These are phyloP conservation scores for Poa annua DNA, from an alignment of 176 grass and related monocot species.

Conservation along the genomic window DNA sequence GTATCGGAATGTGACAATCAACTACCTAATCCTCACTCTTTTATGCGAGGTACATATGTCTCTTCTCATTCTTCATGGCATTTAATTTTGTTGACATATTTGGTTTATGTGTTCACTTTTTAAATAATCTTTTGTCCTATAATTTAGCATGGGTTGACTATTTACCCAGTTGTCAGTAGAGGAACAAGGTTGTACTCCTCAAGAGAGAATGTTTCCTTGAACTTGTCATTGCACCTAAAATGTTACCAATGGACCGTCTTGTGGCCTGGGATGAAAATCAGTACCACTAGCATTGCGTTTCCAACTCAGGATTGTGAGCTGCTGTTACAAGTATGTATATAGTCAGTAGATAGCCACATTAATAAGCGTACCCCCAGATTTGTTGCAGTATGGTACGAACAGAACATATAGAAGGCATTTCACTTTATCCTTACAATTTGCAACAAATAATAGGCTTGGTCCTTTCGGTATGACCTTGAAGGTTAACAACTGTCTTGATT, in stretches of 20 bases:
- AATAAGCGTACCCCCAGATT: background rate
- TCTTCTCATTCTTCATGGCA: slow-evolving; percentile 32
- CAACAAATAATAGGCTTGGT: background rate
- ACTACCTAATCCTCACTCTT: slow-evolving; percentile 90
- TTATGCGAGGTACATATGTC: slow-evolving; percentile 71
- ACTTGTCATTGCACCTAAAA: slow-evolving; percentile 15
- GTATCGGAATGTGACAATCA: slow-evolving; percentile 87
- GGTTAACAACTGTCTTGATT: slow-evolving; percentile 12
- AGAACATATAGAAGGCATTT: background rate
- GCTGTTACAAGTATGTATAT: slow-evolving; percentile 23
- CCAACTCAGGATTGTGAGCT: background rate
- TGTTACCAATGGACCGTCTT: background rate
- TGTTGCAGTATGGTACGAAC: slow-evolving; percentile 15
- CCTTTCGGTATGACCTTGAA: slow-evolving; percentile 25
- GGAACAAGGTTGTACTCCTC: slow-evolving; percentile 1
- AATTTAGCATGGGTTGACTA: background rate
- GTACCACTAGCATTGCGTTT: background rate
- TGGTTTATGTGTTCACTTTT: background rate
- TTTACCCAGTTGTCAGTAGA: background rate
- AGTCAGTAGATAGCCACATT: slow-evolving; percentile 3
- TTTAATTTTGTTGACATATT: slow-evolving; percentile 21
- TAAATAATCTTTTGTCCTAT: background rate
- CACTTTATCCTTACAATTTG: slow-evolving; percentile 9
- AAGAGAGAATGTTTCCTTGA: slow-evolving; percentile 4
- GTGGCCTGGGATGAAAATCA: background rate